phyloP scores from a whole-genome alignment of 164 flowering plant species.

The Vitis riparia region DNA sequence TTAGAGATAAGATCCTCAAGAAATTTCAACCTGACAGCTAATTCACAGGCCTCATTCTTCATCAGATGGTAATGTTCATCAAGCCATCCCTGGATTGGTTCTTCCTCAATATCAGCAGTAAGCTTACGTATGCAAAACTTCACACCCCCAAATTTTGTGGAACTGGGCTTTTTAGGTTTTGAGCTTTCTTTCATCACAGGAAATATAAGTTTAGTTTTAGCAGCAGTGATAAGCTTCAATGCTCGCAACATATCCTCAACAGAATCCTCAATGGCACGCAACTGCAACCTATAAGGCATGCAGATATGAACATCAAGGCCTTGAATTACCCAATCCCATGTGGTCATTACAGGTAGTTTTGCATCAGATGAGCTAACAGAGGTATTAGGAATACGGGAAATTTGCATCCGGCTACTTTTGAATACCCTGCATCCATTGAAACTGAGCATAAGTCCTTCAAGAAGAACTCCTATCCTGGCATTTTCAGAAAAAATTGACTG shows the following conservation, averaged over 20 bases:
- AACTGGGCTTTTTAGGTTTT: slow-evolving; percentile 58
- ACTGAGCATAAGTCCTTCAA: slow-evolving; percentile 84
- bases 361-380: slow-evolving; percentile 45
- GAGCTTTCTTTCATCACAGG: slow-evolving; percentile 65
- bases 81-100: slow-evolving; percentile 99
- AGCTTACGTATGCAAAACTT: slow-evolving; percentile 80
- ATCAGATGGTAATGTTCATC: slow-evolving; percentile 89
- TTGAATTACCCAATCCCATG: slow-evolving; percentile 97
- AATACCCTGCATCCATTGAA: slow-evolving; percentile 72
- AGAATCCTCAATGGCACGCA: slow-evolving; percentile 99
- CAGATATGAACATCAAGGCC: slow-evolving; percentile 93
- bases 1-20: slow-evolving; percentile 66
- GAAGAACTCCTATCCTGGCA: slow-evolving; percentile 92
- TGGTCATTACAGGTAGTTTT: slow-evolving; percentile 37
- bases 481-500: slow-evolving; percentile 87
- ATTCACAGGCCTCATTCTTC: slow-evolving; percentile 85
- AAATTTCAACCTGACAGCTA: slow-evolving; percentile 83
- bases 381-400: slow-evolving; percentile 81
- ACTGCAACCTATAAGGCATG: slow-evolving; percentile 88
- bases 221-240: slow-evolving; percentile 74
- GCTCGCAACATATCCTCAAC: slow-evolving; percentile 92
- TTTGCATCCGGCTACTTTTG: slow-evolving; percentile 93
- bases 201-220: slow-evolving; percentile 56
- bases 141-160: slow-evolving; percentile 67
- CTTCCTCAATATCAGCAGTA: slow-evolving; percentile 92